Percentiles rank a stretch among this genome's conserved stretches.
Conservation (phyloP, 345 rosid genomes). For the Hibiscus syriacus region DNA sequence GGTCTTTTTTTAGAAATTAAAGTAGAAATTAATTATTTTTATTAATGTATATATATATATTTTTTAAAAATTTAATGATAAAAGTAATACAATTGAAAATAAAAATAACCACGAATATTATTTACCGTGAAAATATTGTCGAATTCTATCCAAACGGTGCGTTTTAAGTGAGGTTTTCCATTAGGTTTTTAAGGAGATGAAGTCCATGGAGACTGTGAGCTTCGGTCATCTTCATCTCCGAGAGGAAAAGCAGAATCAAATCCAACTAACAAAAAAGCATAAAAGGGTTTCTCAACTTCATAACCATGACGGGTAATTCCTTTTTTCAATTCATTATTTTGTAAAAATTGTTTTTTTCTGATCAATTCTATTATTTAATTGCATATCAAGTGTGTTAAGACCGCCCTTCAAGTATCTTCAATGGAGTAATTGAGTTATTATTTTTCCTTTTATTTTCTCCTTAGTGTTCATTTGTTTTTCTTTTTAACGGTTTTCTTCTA, state of each 20-base stretch:
- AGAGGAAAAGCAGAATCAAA: neutral
- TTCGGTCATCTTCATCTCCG: neutral
- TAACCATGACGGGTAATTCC: conserved; percentile 10
- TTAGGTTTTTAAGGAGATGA: too few species aligned
- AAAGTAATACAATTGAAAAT: too few species aligned
- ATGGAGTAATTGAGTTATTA: neutral
- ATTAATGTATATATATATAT: too few species aligned
- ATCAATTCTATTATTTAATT: neutral
- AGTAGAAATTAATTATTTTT: too few species aligned
- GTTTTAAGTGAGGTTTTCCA: too few species aligned
- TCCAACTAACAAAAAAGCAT: neutral
- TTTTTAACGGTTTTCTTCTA: neutral
- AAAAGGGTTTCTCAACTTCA: neutral
- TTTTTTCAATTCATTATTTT: neutral
- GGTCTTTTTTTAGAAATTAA: too few species aligned
- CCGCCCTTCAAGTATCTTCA: neutral
- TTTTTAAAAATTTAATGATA: too few species aligned
- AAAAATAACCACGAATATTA: too few species aligned
- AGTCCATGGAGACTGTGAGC: neutral
- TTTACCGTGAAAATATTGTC: too few species aligned
- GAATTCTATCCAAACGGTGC: too few species aligned
- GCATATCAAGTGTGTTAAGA: neutral
- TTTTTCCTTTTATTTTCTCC: neutral
- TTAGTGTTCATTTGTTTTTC: neutral
- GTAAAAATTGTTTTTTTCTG: neutral